Evolutionary conservation across 1,139 yeast genomes (phyloP), one percentile per base, ranked within the genome.

Genomic region (Yamadazyma oceani): DNA sequence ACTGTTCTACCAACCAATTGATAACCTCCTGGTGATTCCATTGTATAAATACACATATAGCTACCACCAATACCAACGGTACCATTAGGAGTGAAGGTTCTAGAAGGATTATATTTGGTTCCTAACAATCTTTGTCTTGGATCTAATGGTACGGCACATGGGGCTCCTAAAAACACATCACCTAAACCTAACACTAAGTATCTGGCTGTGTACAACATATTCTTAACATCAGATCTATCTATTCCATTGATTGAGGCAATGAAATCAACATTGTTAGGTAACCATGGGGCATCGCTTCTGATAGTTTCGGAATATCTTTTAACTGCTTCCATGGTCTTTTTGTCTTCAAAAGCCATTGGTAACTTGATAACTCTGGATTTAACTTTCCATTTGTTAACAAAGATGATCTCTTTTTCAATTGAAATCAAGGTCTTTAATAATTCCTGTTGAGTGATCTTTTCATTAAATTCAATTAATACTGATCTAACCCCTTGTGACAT

Each of bases 1-100:
- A 92, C 82, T 4, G 98, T 92, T 59, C 97, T 80, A 41, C 97
- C 98, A 46, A 89, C 92, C 53, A 92, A 75, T 68, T 90, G 97
- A 64, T 92, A 92, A 22, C 98, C 98, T 65, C 98, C 98, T 37
- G 98, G 98, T 17, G 96, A 87, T 53, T 90, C 96, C 90, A 90
- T 89, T 32, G 97, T 89, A 64, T 92, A 92, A 51, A 92, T 90
- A 70, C 97, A 90, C 97, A 90, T 89, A 72, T 89, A 92, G 83
- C 84, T 88, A 51, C 97, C 97, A 49, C 97, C 98, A 59, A 92
- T 83, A 55, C 98, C 98, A 48, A 92, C 97, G 26, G 94, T 85
- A 51, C 97, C 98, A 56, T 88, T 87, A 31, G 97, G 96, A 3
- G 98, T 92, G 68, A 75, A 88, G 1, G 97, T 88, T 71, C 98